A percentile compares a stretch with the other conserved stretches of the same genome.
phyloP scores from a whole-genome alignment of 2,329 filamentous ascomycete species.

The Ascochyta pisi region DNA sequence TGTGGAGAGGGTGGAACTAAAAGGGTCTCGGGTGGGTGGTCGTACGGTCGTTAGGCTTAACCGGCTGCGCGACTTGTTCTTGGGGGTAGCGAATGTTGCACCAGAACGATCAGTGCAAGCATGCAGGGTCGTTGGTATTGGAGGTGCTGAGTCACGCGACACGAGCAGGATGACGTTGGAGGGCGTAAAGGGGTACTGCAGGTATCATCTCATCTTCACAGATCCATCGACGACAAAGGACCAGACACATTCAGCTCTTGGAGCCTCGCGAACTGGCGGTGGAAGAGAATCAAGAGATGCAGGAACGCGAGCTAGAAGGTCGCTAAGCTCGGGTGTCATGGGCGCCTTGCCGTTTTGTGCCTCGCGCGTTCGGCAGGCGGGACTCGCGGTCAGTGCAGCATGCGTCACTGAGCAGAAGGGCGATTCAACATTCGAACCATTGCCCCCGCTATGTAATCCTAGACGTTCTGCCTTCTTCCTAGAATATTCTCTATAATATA shows the following conservation, averaged over 20 bases:
- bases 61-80: no score
- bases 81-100: slow-evolving; percentile 7
- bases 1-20: background rate
- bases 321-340: slow-evolving; percentile 6
- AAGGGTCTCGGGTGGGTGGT: background rate
- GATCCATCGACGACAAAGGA: no score
- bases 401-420: slow-evolving; percentile 18
- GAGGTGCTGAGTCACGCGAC: slow-evolving; percentile 6
- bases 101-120: slow-evolving; percentile 2
- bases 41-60: slow-evolving; percentile 6
- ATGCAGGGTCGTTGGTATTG: background rate
- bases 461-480: slow-evolving; percentile 1
- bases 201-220: no score
- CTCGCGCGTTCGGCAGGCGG: slow-evolving; percentile 1
- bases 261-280: slow-evolving; percentile 9
- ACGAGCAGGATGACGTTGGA: background rate
- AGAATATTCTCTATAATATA: slow-evolving; percentile 9
- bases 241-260: background rate
- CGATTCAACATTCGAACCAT: slow-evolving; percentile 12
- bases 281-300: slow-evolving; percentile 1
- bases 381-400: slow-evolving; percentile 1
- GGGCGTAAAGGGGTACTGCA: background rate
- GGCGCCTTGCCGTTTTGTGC: slow-evolving; percentile 8
- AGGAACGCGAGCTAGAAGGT: slow-evolving; percentile 7
- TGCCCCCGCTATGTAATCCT: slow-evolving; percentile 16